Conservation (phyloP, 305 asterid genomes). For the Solanum chacoense region DNA sequence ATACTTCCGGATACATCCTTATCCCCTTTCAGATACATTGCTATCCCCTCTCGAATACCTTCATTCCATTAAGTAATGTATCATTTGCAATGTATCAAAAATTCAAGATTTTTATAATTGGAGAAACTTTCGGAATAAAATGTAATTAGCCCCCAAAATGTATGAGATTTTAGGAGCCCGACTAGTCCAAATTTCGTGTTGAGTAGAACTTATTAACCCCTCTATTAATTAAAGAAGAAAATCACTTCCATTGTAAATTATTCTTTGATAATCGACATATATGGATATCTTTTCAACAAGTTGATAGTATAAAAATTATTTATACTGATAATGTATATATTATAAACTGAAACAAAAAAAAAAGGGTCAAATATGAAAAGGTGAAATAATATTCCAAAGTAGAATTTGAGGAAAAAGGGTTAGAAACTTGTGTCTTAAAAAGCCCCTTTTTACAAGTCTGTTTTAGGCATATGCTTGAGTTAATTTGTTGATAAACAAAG, state of each 20-base stretch:
- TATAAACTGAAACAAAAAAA: background rate
- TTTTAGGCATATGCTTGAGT: slow-evolving; percentile 7
- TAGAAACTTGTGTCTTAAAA: slow-evolving; percentile 21
- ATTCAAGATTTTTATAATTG: too few species aligned
- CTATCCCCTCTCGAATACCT: background rate
- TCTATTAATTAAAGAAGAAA: too few species aligned
- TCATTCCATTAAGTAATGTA: too few species aligned
- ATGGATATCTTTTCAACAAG: background rate
- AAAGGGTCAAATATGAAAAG: slow-evolving; percentile 8
- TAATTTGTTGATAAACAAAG: background rate
- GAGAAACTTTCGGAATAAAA: too few species aligned
- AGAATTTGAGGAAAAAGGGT: slow-evolving; percentile 24
- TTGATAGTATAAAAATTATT: background rate
- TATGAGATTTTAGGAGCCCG: too few species aligned
- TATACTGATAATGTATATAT: background rate
- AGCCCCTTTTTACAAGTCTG: slow-evolving; percentile 15
- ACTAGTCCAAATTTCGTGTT: too few species aligned
- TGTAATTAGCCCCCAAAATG: too few species aligned
- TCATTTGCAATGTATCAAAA: too few species aligned
- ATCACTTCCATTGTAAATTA: background rate
- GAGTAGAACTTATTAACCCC: background rate
- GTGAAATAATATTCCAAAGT: slow-evolving; percentile 10
- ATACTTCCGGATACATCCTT: background rate
- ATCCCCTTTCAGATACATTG: too few species aligned
- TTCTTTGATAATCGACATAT: background rate